Evolutionary conservation across 2,329 filamentous ascomycete genomes (phyloP).

Genomic region (Ceratocystis destructans): DNA sequence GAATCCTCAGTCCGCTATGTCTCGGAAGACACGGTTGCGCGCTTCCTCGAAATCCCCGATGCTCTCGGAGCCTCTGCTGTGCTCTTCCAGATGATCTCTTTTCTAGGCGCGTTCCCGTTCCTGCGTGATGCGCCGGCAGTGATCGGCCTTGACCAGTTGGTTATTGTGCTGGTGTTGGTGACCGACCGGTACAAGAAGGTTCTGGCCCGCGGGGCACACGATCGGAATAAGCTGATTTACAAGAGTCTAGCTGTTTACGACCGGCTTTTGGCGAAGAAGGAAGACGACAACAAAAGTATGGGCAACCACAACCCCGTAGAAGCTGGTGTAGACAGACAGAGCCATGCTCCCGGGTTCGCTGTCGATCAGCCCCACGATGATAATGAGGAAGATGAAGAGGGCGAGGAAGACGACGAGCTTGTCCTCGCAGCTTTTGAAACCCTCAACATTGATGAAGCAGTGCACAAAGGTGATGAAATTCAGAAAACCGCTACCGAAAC

Average conservation of each 20-base stretch:
- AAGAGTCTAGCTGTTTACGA: constrained; percentile 60
- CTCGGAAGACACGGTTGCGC: constrained; percentile 54
- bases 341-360: constrained; percentile 31
- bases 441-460: constrained; percentile 49
- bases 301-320: neutral
- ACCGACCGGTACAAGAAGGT: constrained; percentile 56
- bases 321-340: constrained; percentile 10
- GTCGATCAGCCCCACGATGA: constrained; percentile 34
- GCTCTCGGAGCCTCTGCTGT: constrained; percentile 52
- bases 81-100: constrained; percentile 57
- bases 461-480: constrained; percentile 37
- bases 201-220: constrained; percentile 41
- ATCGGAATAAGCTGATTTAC: constrained; percentile 53
- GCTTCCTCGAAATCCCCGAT: constrained; percentile 62
- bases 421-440: constrained; percentile 56
- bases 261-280: constrained; percentile 25
- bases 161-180: constrained; percentile 60
- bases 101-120: constrained; percentile 61
- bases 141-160: constrained; percentile 53
- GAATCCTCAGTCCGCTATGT: constrained; percentile 50
- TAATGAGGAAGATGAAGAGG: constrained; percentile 28
- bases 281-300: constrained; percentile 20
- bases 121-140: constrained; percentile 56
- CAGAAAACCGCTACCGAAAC: constrained; percentile 31
- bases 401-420: constrained; percentile 39